phyloP scores from a whole-genome alignment of 441 rosid species.

The Brassica hybrid region DNA sequence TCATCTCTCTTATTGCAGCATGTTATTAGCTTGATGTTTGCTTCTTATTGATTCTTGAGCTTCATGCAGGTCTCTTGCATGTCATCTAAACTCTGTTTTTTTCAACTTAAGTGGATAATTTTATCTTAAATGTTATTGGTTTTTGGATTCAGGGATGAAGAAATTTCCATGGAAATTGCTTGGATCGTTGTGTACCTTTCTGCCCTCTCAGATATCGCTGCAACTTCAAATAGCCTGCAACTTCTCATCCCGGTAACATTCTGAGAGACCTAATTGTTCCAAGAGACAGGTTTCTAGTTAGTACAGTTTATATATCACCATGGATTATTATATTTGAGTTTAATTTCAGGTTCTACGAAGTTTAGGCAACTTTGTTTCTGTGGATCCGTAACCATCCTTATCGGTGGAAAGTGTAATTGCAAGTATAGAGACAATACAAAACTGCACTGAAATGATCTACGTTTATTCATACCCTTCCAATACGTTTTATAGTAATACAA shows the following conservation, averaged over 20 bases:
- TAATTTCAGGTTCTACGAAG: constrained; percentile 78
- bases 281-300: constrained; percentile 1
- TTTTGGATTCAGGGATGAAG: constrained; percentile 74
- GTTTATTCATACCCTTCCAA: no score
- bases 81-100: no score
- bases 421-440: no score
- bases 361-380: constrained; percentile 90
- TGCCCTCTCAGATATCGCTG: constrained; percentile 87
- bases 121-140: constrained; percentile 13
- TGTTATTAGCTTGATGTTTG: neutral
- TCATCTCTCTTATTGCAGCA: constrained; percentile 11
- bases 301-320: neutral
- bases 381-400: constrained; percentile 71
- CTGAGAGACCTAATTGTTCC: neutral
- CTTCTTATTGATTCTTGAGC: no score
- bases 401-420: constrained; percentile 47
- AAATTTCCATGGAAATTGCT: constrained; percentile 89
- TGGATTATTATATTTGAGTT: constrained; percentile 16
- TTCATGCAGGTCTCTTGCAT: no score
- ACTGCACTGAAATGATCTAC: no score
- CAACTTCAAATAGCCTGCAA: constrained; percentile 67
- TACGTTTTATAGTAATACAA: no score
- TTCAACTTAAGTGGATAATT: neutral
- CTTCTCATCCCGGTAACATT: constrained; percentile 84
- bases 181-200: constrained; percentile 98